Conservation (phyloP, 345 rosid genomes). For the Excoecaria cochinchinensis region DNA sequence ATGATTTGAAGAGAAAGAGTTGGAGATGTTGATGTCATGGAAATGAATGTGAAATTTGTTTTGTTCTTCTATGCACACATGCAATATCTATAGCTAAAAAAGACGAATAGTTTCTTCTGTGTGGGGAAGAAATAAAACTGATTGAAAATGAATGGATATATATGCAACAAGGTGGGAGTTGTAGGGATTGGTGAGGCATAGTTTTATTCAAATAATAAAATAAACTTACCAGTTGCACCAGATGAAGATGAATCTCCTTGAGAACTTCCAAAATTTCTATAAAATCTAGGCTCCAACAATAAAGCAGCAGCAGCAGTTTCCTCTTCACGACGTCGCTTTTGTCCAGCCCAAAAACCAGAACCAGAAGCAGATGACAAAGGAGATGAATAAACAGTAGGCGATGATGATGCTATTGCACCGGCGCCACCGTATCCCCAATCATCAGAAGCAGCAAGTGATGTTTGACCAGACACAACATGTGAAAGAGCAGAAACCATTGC, state of each 20-base stretch:
- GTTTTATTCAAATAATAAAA: background rate
- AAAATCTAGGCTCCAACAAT: conserved; percentile 31
- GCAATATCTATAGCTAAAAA: background rate
- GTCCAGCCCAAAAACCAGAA: conserved; percentile 36
- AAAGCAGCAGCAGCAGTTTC: conserved; percentile 16
- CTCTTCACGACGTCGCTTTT: conserved; percentile 42
- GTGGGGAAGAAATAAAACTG: too few relatives aligned
- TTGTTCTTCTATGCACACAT: background rate
- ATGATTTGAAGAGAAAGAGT: background rate
- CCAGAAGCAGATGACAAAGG: conserved; percentile 30
- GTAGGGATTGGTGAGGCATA: background rate
- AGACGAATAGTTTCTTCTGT: too few relatives aligned
- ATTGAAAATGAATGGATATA: too few relatives aligned
- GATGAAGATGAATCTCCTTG: conserved; percentile 37
- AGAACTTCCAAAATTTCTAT: conserved; percentile 30
- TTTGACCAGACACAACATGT: conserved; percentile 52
- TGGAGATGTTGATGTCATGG: too few relatives aligned
- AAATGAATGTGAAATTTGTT: too few relatives aligned
- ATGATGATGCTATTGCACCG: conserved; percentile 13
- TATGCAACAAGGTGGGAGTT: background rate
- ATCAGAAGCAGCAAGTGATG: background rate
- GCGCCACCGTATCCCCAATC: conserved; percentile 5
- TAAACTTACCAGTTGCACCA: conserved; percentile 31
- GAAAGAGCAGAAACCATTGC: conserved; percentile 75
- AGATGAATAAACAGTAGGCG: conserved; percentile 14